Evolutionary conservation across 306 rosid species (phyloP), one percentile per base, ranked within the genome.

Genomic region (Urtica urens): DNA sequence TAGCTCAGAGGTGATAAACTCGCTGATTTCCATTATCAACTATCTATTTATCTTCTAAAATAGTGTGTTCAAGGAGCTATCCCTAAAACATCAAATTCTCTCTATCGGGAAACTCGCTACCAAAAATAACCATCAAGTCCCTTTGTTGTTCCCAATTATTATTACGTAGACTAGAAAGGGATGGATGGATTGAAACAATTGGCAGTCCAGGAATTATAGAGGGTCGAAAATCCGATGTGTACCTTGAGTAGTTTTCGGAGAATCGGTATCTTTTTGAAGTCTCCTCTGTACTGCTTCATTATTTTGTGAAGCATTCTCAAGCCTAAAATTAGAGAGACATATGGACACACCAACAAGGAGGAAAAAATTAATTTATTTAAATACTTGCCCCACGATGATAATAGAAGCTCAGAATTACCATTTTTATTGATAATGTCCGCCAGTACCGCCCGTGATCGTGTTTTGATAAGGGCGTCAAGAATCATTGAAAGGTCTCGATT

Each of bases 401-500:
- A 3, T 3, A 35, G n/a, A 35, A 35, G 3, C 23, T 61, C 39
- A 67, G 17, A 12, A 49, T 21, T 81, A 92, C 99, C 99, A 39
- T 92, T 92, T 74, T 92, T 92, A 69, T 71, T 86, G 43, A 92
- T 74, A 38, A 92, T 80, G 63, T 92, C 99, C 39, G 53, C 66
- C 78, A 92, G 70, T 66, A 92, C 99, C 11, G 74, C 61, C 59
- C 94, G 78, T 8, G 99, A 86, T 70, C 78, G 86, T 58, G 99
- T 92, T 76, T 92, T 92, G 70, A 92, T 69, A 65, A 92, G 86
- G 14, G 94, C 96, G 46, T 78, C 99, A 62, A 92, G 94, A 64
- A 92, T 92, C 95, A 92, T 92, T 19, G 99, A 92, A 72, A 92
- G 94, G 72, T 92, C 99, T 67, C 99, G 94, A 69, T 86, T 86